Conservation (phyloP, 1,284 basidiomycete genomes). For the Cutaneotrichosporon dermatis region DNA sequence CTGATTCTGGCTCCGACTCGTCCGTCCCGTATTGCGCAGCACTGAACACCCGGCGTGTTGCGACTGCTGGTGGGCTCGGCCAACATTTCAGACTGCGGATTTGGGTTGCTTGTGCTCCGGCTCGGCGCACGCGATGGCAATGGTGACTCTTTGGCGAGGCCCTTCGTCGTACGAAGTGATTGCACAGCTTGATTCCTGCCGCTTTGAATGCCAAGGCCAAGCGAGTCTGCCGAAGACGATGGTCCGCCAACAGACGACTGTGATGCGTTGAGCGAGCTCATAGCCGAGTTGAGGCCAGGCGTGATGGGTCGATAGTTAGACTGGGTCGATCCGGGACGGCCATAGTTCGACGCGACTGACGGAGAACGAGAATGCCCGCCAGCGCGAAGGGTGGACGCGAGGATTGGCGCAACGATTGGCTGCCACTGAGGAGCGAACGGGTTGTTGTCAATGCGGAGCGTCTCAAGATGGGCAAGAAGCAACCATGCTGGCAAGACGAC, state of each 20-base stretch:
- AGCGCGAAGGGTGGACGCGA: conserved; percentile 18
- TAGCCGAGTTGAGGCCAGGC: conserved; percentile 1
- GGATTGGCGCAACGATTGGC: conserved; percentile 70
- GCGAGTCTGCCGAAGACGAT: conserved; percentile 6
- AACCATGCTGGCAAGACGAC: conserved; percentile 90
- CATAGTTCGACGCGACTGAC: conserved; percentile 2
- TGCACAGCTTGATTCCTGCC: neutral
- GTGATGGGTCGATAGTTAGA: conserved; percentile 7
- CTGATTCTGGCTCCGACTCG: conserved; percentile 1
- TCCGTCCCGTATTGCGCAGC: conserved; percentile 6
- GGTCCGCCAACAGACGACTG: conserved; percentile 2
- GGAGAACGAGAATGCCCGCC: conserved; percentile 6
- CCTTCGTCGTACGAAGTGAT: neutral
- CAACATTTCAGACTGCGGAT: conserved; percentile 4
- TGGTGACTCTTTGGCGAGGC: neutral
- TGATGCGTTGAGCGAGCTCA: conserved; percentile 4
- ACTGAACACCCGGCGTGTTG: conserved; percentile 15
- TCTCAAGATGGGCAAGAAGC: conserved; percentile 72
- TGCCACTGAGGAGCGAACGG: conserved; percentile 89
- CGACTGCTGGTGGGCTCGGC: neutral
- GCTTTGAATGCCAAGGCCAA: neutral
- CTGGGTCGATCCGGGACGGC: conserved; percentile 4
- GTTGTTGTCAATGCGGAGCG: conserved; percentile 85
- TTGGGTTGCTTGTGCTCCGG: conserved; percentile 11
- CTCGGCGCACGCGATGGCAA: neutral